These are phyloP conservation scores for Candida chilensis DNA, from an alignment of 805 yeast genomes.

Conservation along the genomic window DNA sequence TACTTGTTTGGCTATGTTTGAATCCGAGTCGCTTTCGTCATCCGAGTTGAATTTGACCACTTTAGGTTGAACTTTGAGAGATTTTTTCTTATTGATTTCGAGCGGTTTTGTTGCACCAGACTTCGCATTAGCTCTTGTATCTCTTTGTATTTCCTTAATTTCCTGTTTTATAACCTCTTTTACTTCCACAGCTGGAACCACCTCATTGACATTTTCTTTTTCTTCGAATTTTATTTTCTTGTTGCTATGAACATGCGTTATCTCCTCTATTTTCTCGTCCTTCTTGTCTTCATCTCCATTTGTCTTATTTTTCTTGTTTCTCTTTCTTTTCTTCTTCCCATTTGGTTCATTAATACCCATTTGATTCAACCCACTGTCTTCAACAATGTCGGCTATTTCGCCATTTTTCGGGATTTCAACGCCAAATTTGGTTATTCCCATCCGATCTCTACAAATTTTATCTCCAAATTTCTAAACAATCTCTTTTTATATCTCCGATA, in stretches of 20 bases:
- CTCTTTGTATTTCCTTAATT: neutral
- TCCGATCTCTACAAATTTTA: no score
- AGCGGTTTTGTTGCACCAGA: slow-evolving; percentile 2
- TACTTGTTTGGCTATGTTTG: neutral
- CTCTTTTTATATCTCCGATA: no score
- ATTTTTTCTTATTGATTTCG: slow-evolving; percentile 6
- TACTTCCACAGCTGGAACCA: neutral
- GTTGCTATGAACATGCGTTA: no score
- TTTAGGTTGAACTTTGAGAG: slow-evolving; percentile 8
- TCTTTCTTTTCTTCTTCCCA: neutral
- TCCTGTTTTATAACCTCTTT: neutral
- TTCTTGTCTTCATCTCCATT: neutral
- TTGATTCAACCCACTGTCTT: no score
- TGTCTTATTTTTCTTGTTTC: neutral
- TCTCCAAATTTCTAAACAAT: no score
- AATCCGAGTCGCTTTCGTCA: slow-evolving; percentile 19
- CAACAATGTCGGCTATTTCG: no score
- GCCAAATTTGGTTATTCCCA: no score
- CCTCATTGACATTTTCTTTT: neutral
- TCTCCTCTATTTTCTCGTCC: neutral
- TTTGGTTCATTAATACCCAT: no score
- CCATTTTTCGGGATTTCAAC: no score
- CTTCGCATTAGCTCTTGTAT: slow-evolving; percentile 1
- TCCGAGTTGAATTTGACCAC: slow-evolving; percentile 25
- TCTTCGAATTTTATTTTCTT: slow-evolving; percentile 13